Base-by-base conservation (phyloP, 371 early-diverging fungal species). In the Circinella minor region DNA sequence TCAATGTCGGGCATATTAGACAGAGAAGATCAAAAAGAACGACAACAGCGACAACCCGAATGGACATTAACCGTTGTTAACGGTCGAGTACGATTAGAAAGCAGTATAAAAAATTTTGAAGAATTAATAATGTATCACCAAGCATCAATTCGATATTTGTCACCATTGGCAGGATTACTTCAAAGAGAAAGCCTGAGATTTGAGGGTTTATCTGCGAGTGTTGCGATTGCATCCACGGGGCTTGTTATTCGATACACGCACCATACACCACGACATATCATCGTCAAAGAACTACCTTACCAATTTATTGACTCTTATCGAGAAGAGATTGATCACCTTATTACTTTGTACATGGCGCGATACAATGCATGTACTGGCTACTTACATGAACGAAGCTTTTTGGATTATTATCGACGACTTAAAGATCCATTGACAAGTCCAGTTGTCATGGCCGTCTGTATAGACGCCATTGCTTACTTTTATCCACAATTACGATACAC, bases 11-110 rank as follows among this genome's bases (percentile, higher is more conserved):
- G 11, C 0, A 15, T 47, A 47, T 0, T 15, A 47, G 1, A 11
- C 9, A 15, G 11, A 47, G 47, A 9, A 47, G 15, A 9, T 55
- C 55, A 8, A 57, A 17, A 34, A n/a, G 34, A 57, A 57, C 27
- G 4, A 9, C 18, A 7, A n/a, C 20, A 57, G 57, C 18, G 5
- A 15, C 51, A 51, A 36, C 54, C 54, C 14, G 18, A 68, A 62
- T 72, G 72, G 72, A 60, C 63, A 8, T 48, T 72, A 20, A 64
- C 64, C 20, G 38, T 72, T 14, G 65, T 68, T 13, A 55, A 68
- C 43, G 72, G 72, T 51, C 47, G 37, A 17, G 59, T 72, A 15
- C 60, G 51, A 14, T 27, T 72, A 36, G 68, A 72, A 27, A 64
- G 68, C 3, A 51, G 37, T 20, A 72, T 72, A 13, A 63, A 43